phyloP scores from a whole-genome alignment of 2,329 filamentous ascomycete genomes.

The Lojkania enalia region DNA sequence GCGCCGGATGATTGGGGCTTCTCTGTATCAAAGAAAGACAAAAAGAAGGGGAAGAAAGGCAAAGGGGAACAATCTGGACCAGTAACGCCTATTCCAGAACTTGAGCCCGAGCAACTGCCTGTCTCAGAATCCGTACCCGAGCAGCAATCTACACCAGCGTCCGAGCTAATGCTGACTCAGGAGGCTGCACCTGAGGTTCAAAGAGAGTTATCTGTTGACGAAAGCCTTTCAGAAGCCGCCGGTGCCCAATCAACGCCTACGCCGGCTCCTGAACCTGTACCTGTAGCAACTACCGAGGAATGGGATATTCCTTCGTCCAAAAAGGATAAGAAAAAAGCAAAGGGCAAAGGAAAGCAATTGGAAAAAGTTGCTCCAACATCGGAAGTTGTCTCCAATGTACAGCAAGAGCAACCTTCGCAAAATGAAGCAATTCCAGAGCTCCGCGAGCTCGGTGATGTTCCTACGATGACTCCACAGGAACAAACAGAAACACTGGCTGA shows the following conservation, averaged over 20 bases:
- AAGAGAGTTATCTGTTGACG: not conserved
- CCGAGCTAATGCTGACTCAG: constrained; percentile 13
- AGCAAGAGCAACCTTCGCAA: not conserved
- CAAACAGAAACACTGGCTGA: constrained; percentile 4
- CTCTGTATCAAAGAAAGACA: constrained; percentile 16
- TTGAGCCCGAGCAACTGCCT: constrained; percentile 8
- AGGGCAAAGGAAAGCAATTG: constrained; percentile 4
- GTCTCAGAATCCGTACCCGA: not conserved
- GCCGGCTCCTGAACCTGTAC: not conserved
- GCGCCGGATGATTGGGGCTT: constrained; percentile 10
- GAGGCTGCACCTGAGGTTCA: constrained; percentile 9
- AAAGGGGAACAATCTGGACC: constrained; percentile 16
- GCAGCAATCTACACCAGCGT: not conserved
- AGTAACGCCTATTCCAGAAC: constrained; percentile 15
- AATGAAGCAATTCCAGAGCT: not conserved
- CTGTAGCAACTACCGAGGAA: not conserved
- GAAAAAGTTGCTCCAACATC: constrained; percentile 3
- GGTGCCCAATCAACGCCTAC: not conserved
- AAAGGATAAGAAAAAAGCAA: constrained; percentile 10
- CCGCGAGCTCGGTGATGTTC: not conserved
- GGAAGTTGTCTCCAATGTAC: not conserved
- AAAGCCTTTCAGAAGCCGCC: not conserved
- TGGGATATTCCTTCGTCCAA: not conserved
- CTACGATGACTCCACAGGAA: not conserved
- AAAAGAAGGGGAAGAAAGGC: constrained; percentile 33